Evolutionary conservation across 306 rosid species (phyloP).

Genomic region (Sechiopsis laciniata): DNA sequence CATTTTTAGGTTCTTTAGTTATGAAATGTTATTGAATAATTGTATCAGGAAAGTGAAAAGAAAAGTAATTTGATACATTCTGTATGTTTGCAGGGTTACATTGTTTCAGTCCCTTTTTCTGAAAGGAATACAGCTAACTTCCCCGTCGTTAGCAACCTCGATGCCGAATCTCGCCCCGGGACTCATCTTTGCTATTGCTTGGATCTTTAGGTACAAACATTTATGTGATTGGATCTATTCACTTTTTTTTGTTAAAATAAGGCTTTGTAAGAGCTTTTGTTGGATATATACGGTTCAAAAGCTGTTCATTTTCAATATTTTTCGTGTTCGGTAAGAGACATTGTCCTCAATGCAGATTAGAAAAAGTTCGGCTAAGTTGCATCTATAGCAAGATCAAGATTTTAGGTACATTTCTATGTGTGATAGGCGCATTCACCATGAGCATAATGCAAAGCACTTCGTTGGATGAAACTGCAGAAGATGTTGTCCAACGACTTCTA

Average conservation of each 20-base stretch:
- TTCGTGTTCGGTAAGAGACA: conserved; percentile 9
- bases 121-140: conserved; percentile 64
- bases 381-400: conserved; percentile 61
- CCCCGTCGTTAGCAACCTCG: conserved; percentile 89
- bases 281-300: background rate
- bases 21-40: background rate
- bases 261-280: background rate
- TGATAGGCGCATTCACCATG: conserved; percentile 65
- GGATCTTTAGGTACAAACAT: conserved; percentile 51
- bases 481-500: background rate
- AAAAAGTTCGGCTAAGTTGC: conserved; percentile 54
- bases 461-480: conserved; percentile 8
- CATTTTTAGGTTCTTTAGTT: background rate
- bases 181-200: conserved; percentile 71
- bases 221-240: background rate
- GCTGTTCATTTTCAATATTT: background rate
- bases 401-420: conserved; percentile 67
- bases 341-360: conserved; percentile 45
- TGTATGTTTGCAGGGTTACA: conserved; percentile 47
- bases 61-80: background rate
- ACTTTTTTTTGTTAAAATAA: background rate
- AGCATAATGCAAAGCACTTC: conserved; percentile 65
- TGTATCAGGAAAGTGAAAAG: background rate
- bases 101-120: conserved; percentile 58
- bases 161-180: conserved; percentile 95